These are phyloP conservation scores for Mortierella sp. DNA, from an alignment of 371 early-diverging fungal genomes.

Conservation along the genomic window DNA sequence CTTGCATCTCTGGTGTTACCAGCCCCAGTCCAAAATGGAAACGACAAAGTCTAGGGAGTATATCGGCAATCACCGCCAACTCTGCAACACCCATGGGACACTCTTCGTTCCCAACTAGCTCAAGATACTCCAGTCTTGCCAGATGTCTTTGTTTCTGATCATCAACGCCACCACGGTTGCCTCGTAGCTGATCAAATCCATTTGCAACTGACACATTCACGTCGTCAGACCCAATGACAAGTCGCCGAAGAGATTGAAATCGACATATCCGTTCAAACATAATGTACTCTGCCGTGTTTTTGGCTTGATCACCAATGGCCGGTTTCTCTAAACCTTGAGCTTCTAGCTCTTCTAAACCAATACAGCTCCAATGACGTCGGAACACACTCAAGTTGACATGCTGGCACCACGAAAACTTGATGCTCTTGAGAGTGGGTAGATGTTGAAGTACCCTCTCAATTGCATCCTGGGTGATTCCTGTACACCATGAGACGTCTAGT, in stretches of 20 bases:
- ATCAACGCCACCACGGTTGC: not conserved
- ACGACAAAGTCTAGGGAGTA: constrained; percentile 5
- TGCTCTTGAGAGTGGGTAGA: not conserved
- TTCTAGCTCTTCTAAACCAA: constrained; percentile 11
- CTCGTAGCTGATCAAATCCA: constrained; percentile 9
- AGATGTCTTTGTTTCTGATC: not conserved
- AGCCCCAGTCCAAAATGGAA: constrained; percentile 24
- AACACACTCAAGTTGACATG: constrained; percentile 16
- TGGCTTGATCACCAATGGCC: not conserved
- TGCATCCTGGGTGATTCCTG: constrained; percentile 8
- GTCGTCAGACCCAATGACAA: constrained; percentile 22
- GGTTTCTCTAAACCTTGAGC: constrained; percentile 21
- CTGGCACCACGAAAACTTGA: constrained; percentile 31
- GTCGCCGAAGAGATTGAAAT: constrained; percentile 2
- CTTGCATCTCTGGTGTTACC: constrained; percentile 12
- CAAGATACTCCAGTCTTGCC: not conserved
- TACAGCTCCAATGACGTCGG: constrained; percentile 8
- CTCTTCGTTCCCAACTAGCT: constrained; percentile 19
- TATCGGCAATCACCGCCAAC: constrained; percentile 3
- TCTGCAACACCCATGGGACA: not conserved
- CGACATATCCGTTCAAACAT: constrained; percentile 15
- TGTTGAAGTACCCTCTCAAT: constrained; percentile 3
- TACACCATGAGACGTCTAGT: constrained; percentile 30
- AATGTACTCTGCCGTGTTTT: not conserved
- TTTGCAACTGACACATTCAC: not conserved